Conservation (phyloP, 1,284 basidiomycete genomes). For the Trametes sp. region DNA sequence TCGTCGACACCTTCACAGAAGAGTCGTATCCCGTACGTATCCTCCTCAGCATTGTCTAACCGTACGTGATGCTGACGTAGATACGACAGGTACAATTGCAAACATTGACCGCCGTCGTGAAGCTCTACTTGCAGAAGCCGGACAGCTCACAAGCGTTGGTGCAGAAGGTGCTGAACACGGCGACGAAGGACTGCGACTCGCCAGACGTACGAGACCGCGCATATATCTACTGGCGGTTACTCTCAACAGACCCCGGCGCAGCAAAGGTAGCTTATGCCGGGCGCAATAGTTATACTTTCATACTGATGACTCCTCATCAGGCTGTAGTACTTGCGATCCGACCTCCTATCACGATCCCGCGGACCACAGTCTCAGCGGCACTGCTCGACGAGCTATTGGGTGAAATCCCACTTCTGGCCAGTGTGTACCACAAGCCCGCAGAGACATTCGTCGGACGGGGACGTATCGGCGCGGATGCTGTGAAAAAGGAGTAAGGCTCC, state of each 20-base stretch:
- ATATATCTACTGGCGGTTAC: conserved; percentile 95
- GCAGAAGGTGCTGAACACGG: conserved; percentile 89
- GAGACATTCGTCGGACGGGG: conserved; percentile 91
- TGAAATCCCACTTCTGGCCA: conserved; percentile 88
- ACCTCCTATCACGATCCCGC: conserved; percentile 93
- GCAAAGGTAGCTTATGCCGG: conserved; percentile 71
- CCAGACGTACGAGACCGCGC: conserved; percentile 97
- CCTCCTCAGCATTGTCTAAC: not conserved
- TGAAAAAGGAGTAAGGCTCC: conserved; percentile 70
- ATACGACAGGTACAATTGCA: conserved; percentile 88
- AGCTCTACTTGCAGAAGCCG: conserved; percentile 95
- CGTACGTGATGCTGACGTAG: conserved; percentile 27
- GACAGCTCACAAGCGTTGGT: conserved; percentile 91
- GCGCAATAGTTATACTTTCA: not conserved
- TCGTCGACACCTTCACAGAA: conserved; percentile 92
- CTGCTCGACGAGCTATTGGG: conserved; percentile 93
- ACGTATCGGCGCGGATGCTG: conserved; percentile 83
- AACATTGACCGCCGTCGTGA: conserved; percentile 95
- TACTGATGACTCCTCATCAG: conserved; percentile 48
- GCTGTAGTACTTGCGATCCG: conserved; percentile 90
- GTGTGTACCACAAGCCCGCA: conserved; percentile 96
- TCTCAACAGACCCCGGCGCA: conserved; percentile 92
- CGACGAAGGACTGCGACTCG: conserved; percentile 96
- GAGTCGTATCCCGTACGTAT: conserved; percentile 87
- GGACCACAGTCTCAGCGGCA: conserved; percentile 88